A percentile compares a stretch with the other conserved stretches of the same genome.
Evolutionary conservation across 2,329 filamentous ascomycete genomes (phyloP).

Genomic region (Trichophaea hybrida): DNA sequence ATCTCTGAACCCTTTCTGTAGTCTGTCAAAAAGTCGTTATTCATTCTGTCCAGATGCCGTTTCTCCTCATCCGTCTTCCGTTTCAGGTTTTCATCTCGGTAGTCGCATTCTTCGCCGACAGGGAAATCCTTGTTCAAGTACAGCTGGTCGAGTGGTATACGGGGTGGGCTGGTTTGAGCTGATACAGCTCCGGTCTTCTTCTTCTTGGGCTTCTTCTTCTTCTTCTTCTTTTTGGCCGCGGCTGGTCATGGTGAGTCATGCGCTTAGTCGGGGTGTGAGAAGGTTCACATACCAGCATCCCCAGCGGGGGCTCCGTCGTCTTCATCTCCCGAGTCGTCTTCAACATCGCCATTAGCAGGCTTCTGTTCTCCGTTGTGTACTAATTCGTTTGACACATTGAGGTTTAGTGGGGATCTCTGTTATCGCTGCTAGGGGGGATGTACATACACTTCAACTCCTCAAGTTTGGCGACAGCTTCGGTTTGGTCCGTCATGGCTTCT

Average conservation of each 20-base stretch:
- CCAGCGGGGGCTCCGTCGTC: slow-evolving; percentile 33
- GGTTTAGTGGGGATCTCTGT: neutral
- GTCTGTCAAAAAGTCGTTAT: slow-evolving; percentile 63
- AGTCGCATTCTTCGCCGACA: slow-evolving; percentile 63
- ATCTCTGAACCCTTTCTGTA: slow-evolving; percentile 76
- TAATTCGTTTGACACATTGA: neutral
- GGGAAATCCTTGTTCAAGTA: slow-evolving; percentile 62
- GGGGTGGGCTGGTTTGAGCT: slow-evolving; percentile 61
- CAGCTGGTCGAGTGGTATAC: slow-evolving; percentile 56
- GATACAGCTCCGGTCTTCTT: slow-evolving; percentile 44
- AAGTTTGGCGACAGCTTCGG: neutral
- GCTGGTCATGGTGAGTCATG: slow-evolving; percentile 17
- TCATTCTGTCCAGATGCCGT: slow-evolving; percentile 64
- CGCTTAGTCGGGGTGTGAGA: neutral
- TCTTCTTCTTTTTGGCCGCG: slow-evolving; percentile 62
- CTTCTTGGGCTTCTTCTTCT: slow-evolving; percentile 63
- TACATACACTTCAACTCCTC: slow-evolving; percentile 1
- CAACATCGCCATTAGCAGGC: slow-evolving; percentile 9
- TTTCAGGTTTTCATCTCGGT: slow-evolving; percentile 60
- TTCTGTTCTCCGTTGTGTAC: slow-evolving; percentile 8
- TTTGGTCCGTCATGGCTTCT: neutral
- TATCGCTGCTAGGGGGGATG: neutral
- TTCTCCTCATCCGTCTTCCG: slow-evolving; percentile 76
- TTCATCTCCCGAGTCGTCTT: slow-evolving; percentile 40
- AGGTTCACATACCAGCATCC: neutral